Evolutionary conservation across 2,329 filamentous ascomycete genomes (phyloP).

Genomic region (Alternaria arborescens): DNA sequence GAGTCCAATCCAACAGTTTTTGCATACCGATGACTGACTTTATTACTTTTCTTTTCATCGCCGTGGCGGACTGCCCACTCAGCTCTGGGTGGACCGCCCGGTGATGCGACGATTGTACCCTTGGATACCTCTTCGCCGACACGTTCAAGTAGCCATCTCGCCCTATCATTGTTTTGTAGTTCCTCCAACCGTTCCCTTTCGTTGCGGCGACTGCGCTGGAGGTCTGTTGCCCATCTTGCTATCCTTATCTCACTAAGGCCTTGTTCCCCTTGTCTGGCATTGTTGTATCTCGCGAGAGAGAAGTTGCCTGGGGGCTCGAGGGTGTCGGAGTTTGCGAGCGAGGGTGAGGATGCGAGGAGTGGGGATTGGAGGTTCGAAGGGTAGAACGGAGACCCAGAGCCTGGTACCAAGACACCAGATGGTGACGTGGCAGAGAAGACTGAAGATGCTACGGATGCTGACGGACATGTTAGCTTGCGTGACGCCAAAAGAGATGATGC

Average conservation of each 20-base stretch:
- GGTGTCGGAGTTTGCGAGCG: constrained; percentile 39
- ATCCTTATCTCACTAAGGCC: constrained; percentile 73
- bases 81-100: constrained; percentile 36
- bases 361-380: constrained; percentile 47
- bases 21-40: constrained; percentile 31
- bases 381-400: constrained; percentile 46
- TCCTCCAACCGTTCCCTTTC: constrained; percentile 75
- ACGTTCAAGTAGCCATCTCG: constrained; percentile 74
- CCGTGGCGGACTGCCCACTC: constrained; percentile 45
- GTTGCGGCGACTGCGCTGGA: constrained; percentile 77
- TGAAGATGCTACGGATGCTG: constrained; percentile 47
- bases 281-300: constrained; percentile 58
- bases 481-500: background rate
- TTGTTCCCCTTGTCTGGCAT: constrained; percentile 65
- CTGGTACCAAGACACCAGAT: constrained; percentile 51
- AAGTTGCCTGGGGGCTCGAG: constrained; percentile 46
- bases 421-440: constrained; percentile 47
- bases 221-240: constrained; percentile 81
- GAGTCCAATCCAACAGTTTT: constrained; percentile 56
- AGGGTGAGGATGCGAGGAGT: constrained; percentile 45
- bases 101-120: constrained; percentile 40
- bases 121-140: constrained; percentile 68
- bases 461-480: constrained; percentile 23
- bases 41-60: constrained; percentile 39
- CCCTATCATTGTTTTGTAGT: constrained; percentile 67